Base-by-base conservation (phyloP, 2,329 filamentous ascomycete genomes). In the Cladosporium sp. region DNA sequence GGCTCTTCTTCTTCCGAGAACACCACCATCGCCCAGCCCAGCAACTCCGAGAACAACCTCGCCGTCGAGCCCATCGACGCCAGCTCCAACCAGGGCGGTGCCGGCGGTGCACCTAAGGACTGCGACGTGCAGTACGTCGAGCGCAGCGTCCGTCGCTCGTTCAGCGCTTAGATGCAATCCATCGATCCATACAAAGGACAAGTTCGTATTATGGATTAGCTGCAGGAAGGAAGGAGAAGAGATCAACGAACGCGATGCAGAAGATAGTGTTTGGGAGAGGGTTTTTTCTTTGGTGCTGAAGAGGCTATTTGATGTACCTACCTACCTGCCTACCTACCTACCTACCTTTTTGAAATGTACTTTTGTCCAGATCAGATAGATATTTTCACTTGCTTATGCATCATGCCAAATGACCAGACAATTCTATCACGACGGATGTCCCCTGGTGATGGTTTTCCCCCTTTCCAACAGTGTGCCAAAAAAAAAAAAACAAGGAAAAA, bases 41-140 rank as follows among this genome's bases (percentile, higher is more conserved):
- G 21, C 16, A 57, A n/a, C 29, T 59, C 56, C 31, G 37, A 59
- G n/a, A 59, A 59, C 56, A 28, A 6, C 35, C 33, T 28, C 23
- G 18, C 56, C 33, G 56, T 59, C 21, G 33, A 59, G 33, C 33
- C 56, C 23, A 28, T 40, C 21, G 33, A 59, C 3, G 21, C 37
- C 14, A 60, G 37, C 40, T 12, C 28, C 26, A 60, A 44, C 57
- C 35, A 44, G 37, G 37, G 37, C 33, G 16, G 21, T 23, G 29
- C 33, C 28, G 18, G 16, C 16, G 29, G 8, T 11, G 21, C 40
- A 7, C 12, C 28, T 28, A 55, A 29, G 31, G 60, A 62, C 46
- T 62, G 60, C 31, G 60, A 62, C n/a, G 60, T 62, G 11, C 60
- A 62, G 58, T 66, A 70, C 21, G 16, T 59, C n/a, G 60, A 62